Conservation (phyloP, 2,329 filamentous ascomycete species). For the Zarea fungicola region DNA sequence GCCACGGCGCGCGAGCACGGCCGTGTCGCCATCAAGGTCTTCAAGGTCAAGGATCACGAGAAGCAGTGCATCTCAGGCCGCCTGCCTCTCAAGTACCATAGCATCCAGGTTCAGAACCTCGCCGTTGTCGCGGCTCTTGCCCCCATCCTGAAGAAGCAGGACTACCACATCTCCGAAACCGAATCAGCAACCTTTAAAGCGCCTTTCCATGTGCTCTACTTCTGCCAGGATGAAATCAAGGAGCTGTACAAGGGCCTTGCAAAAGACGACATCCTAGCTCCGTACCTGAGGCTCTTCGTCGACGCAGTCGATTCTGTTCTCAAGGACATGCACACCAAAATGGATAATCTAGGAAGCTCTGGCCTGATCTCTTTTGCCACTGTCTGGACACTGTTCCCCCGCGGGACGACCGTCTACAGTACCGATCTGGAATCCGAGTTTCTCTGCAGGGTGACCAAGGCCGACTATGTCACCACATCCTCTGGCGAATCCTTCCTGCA, state of each 20-base stretch:
- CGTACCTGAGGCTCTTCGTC: conserved; percentile 36
- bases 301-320: conserved; percentile 39
- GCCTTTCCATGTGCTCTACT: conserved; percentile 40
- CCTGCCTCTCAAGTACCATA: conserved; percentile 35
- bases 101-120: conserved; percentile 38
- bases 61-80: conserved; percentile 35
- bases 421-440: conserved; percentile 35
- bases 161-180: conserved; percentile 31
- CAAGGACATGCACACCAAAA: conserved; percentile 31
- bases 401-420: conserved; percentile 33
- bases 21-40: conserved; percentile 39
- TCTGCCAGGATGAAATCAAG: conserved; percentile 38
- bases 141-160: conserved; percentile 38
- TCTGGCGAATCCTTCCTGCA: conserved; percentile 16
- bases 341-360: conserved; percentile 29
- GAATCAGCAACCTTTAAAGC: conserved; percentile 31
- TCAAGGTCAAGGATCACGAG: conserved; percentile 38
- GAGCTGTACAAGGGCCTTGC: conserved; percentile 25
- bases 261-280: conserved; percentile 25
- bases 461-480: conserved; percentile 23
- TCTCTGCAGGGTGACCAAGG: conserved; percentile 33
- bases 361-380: conserved; percentile 36
- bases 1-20: conserved; percentile 30
- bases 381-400: conserved; percentile 42
- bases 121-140: conserved; percentile 36